These are phyloP conservation scores for Adiantum capillusveneris DNA, from an alignment of 75 land plant species.

Conservation along the genomic window DNA sequence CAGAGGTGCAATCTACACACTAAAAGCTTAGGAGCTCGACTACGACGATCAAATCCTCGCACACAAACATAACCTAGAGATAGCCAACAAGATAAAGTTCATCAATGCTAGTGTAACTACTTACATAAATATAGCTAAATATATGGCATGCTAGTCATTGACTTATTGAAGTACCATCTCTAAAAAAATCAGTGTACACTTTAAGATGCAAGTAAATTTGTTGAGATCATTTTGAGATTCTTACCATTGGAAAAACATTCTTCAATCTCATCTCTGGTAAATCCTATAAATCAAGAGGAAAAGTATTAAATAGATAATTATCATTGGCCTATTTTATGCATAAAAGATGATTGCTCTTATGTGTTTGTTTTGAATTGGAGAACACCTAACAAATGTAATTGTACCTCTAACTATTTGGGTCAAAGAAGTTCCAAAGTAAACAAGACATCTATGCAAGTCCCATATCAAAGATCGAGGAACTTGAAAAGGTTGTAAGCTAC, in stretches of 20 bases:
- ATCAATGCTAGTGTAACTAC: not conserved
- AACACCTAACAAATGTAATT: not conserved
- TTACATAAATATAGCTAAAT: not conserved
- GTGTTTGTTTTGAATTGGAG: not conserved
- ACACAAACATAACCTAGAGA: conserved; percentile 62
- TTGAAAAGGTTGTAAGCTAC: conserved; percentile 46
- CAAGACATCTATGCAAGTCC: conserved; percentile 45
- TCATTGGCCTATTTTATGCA: not conserved
- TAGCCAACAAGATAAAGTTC: not conserved
- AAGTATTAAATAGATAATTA: not conserved
- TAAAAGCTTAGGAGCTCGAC: conserved; percentile 48
- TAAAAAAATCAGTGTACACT: not conserved
- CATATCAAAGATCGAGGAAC: conserved; percentile 50
- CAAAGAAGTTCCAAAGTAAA: conserved; percentile 64
- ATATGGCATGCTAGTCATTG: not conserved
- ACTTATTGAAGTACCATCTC: not conserved
- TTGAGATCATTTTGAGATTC: not conserved
- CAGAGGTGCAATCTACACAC: conserved; percentile 40
- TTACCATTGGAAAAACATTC: conserved; percentile 2
- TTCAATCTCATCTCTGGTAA: conserved; percentile 1
- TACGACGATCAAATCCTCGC: conserved; percentile 46
- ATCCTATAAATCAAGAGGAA: not conserved
- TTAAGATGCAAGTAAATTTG: not conserved
- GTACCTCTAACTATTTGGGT: conserved; percentile 51
- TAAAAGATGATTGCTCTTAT: not conserved